phyloP scores from a whole-genome alignment of 202 grass and related monocot species.

The Schoenoplectus tabernaemontani region DNA sequence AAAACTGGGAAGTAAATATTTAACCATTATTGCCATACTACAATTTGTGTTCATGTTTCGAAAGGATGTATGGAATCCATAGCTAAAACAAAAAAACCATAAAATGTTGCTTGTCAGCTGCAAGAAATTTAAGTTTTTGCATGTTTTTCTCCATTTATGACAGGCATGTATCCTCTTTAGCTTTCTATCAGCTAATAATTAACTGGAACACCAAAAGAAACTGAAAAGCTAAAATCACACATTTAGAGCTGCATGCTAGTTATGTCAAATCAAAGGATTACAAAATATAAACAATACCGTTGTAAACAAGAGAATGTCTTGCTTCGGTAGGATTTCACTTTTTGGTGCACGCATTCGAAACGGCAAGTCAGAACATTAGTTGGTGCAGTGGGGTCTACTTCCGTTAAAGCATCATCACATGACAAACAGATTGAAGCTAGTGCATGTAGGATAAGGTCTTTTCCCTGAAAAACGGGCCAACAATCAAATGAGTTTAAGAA shows the following conservation, averaged over 20 bases:
- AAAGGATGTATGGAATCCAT: not conserved
- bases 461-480: conserved; percentile 46
- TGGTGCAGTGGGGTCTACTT: conserved; percentile 52
- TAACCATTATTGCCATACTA: not conserved
- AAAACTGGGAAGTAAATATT: not conserved
- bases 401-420: conserved; percentile 66
- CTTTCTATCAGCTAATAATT: conserved; percentile 1
- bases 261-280: conserved; percentile 26
- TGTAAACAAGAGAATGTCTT: conserved; percentile 81
- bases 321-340: conserved; percentile 81
- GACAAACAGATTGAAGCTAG: conserved; percentile 70
- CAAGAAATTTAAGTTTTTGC: not conserved
- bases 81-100: not conserved
- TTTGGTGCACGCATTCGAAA: conserved; percentile 66
- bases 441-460: conserved; percentile 77
- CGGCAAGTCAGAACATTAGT: conserved; percentile 46
- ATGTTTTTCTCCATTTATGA: not conserved
- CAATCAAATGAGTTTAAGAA: not conserved
- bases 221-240: not conserved
- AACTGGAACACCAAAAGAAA: not conserved
- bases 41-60: not conserved
- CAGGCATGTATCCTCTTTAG: not conserved
- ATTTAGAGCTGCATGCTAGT: conserved; percentile 6
- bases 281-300: conserved; percentile 45
- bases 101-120: not conserved